Evolutionary conservation across 2,329 filamentous ascomycete species (phyloP).

Genomic region (Coniochaeta ligniaria): DNA sequence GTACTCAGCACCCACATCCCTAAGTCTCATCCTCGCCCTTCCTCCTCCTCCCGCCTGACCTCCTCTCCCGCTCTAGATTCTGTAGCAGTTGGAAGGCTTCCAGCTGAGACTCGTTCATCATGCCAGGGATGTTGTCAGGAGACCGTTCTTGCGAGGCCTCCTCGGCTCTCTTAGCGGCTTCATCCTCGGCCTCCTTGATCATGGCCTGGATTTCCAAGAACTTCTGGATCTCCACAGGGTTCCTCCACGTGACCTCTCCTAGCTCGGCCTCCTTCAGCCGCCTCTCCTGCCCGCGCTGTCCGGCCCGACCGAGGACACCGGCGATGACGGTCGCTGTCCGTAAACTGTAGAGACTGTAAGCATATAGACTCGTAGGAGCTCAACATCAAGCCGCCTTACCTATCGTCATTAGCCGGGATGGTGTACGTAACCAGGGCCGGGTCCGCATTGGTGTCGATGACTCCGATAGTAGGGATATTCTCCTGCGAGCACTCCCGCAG

Average conservation of each 20-base stretch:
- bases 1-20: not conserved
- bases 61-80: conserved; percentile 1
- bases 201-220: conserved; percentile 23
- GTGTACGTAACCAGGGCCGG: conserved; percentile 93
- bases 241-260: conserved; percentile 59
- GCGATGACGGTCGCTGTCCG: conserved; percentile 76
- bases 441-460: conserved; percentile 90
- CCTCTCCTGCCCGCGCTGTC: conserved; percentile 64
- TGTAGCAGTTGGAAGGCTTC: not conserved
- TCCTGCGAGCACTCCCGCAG: conserved; percentile 86
- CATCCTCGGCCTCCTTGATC: not conserved
- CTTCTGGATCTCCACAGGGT: conserved; percentile 30
- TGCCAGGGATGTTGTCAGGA: not conserved
- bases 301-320: conserved; percentile 78
- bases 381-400: conserved; percentile 37
- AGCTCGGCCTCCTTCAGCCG: conserved; percentile 55
- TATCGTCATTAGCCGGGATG: conserved; percentile 95
- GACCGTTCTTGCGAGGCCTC: not conserved
- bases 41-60: not conserved
- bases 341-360: conserved; percentile 45
- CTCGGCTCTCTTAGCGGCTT: not conserved
- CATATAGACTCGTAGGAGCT: not conserved
- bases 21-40: not conserved
- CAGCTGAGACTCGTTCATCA: not conserved
- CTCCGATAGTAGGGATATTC: conserved; percentile 86